Percentiles rank a stretch among this genome's conserved stretches.
These are phyloP conservation scores for Skeletonema tropicum DNA, from an alignment of 108 stramenopile genomes.

Conservation along the genomic window DNA sequence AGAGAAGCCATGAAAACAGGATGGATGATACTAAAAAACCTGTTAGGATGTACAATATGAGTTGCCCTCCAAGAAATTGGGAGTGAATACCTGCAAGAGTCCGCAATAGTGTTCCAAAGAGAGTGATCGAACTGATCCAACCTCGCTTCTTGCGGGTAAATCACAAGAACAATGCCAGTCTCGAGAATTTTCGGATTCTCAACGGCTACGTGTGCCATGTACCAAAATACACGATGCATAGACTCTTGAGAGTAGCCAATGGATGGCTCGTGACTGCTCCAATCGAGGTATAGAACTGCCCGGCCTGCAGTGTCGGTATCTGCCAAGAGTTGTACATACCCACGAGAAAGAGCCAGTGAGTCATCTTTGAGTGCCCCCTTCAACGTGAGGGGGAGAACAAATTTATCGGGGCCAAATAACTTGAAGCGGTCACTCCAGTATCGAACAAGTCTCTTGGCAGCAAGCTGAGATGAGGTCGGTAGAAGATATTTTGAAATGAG, in stretches of 20 bases:
- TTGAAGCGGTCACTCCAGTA: conserved; percentile 43
- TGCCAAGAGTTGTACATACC: conserved; percentile 40
- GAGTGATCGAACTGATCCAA: conserved; percentile 45
- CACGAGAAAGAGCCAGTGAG: conserved; percentile 26
- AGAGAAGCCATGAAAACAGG: conserved; percentile 42
- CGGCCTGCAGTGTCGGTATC: conserved; percentile 42
- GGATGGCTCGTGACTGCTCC: conserved; percentile 42
- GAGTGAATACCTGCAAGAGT: conserved; percentile 35
- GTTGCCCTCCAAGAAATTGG: conserved; percentile 36
- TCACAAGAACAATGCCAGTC: conserved; percentile 31
- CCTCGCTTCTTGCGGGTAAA: conserved; percentile 46
- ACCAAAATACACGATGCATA: conserved; percentile 42
- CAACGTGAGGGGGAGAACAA: conserved; percentile 35
- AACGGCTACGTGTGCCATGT: conserved; percentile 37
- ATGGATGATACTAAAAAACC: conserved; percentile 45
- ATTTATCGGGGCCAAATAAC: conserved; percentile 47
- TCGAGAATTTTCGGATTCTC: conserved; percentile 25
- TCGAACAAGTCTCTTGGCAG: conserved; percentile 34
- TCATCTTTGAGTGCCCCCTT: conserved; percentile 47
- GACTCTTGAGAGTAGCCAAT: conserved; percentile 36
- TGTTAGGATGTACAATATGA: conserved; percentile 42
- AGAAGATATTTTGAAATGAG: not conserved
- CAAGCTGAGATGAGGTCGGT: conserved; percentile 5
- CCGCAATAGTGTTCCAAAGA: conserved; percentile 37
- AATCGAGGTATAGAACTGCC: conserved; percentile 41